Percentiles rank a stretch among this genome's conserved stretches.
These are phyloP conservation scores for Stachybotrys echinatus DNA, from an alignment of 2,329 filamentous ascomycete genomes.

Conservation along the genomic window DNA sequence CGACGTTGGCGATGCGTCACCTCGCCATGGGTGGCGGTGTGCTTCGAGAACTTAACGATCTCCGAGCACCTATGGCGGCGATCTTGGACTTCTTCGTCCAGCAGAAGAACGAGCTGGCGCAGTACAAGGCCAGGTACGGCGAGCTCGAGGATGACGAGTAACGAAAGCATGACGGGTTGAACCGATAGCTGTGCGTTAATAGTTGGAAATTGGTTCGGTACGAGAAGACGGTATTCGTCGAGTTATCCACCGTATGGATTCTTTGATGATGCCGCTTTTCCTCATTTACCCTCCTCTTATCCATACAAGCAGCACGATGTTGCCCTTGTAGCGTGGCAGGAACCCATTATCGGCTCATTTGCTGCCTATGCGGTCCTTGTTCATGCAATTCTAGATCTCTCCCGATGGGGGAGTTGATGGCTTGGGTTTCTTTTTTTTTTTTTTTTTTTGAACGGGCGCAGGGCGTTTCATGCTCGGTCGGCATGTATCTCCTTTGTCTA, in stretches of 20 bases:
- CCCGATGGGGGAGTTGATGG: neutral
- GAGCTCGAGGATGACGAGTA: slow-evolving; percentile 24
- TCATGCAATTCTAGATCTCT: neutral
- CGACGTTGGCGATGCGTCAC: slow-evolving; percentile 73
- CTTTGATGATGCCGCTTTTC: neutral
- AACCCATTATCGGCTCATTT: too few relatives aligned
- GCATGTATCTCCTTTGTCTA: neutral
- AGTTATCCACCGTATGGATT: slow-evolving; percentile 2
- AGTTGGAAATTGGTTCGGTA: too few relatives aligned
- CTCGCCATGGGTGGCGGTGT: slow-evolving; percentile 64
- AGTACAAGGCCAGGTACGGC: slow-evolving; percentile 52
- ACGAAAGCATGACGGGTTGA: slow-evolving; percentile 15
- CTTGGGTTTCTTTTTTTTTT: slow-evolving; percentile 9
- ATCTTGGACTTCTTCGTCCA: slow-evolving; percentile 58
- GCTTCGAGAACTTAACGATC: slow-evolving; percentile 60
- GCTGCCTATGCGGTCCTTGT: too few relatives aligned
- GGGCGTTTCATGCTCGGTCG: slow-evolving; percentile 3
- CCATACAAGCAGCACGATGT: too few relatives aligned
- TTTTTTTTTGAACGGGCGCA: slow-evolving; percentile 5
- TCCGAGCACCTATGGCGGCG: slow-evolving; percentile 72
- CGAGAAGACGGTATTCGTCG: too few relatives aligned
- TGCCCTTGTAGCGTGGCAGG: too few relatives aligned
- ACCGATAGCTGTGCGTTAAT: too few relatives aligned
- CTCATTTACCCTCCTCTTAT: too few relatives aligned
- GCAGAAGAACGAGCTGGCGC: slow-evolving; percentile 59